These are phyloP conservation scores for Astraeus odoratus DNA, from an alignment of 768 basidiomycete genomes.

Conservation along the genomic window DNA sequence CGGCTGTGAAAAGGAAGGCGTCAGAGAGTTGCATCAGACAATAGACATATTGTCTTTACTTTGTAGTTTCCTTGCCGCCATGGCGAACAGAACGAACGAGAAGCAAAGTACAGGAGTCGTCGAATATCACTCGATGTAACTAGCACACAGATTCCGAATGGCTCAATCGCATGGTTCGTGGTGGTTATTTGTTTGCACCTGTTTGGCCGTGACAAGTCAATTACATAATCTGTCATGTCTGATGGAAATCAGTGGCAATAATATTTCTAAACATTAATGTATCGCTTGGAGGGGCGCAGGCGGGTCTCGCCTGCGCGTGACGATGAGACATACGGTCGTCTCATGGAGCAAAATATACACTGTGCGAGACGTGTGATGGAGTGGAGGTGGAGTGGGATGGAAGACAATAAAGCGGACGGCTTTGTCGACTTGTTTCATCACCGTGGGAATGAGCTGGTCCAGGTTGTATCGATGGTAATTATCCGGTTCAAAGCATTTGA, in stretches of 20 bases:
- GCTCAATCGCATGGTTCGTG: not conserved
- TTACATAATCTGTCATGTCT: constrained; percentile 20
- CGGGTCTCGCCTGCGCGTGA: too few species aligned
- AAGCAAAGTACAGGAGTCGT: constrained; percentile 1
- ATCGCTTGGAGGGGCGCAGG: too few species aligned
- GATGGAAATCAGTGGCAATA: not conserved
- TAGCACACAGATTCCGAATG: not conserved
- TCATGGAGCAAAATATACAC: too few species aligned
- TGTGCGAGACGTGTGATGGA: too few species aligned
- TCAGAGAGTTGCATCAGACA: not conserved
- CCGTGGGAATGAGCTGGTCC: constrained; percentile 5
- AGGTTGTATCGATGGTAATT: not conserved
- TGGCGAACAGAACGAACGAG: constrained; percentile 32
- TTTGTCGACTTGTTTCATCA: constrained; percentile 7
- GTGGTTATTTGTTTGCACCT: constrained; percentile 4
- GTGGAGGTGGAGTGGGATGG: too few species aligned
- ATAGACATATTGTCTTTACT: constrained; percentile 36
- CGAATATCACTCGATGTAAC: constrained; percentile 6
- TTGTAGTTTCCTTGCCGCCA: constrained; percentile 91
- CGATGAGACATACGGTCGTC: too few species aligned
- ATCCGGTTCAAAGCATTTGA: too few species aligned
- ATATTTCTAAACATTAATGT: too few species aligned
- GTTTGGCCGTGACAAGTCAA: constrained; percentile 1
- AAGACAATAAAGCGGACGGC: constrained; percentile 4
- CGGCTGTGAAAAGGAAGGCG: constrained; percentile 49